Conservation (phyloP, 2,329 filamentous ascomycete genomes). For the Cordyceps fumosorosea region DNA sequence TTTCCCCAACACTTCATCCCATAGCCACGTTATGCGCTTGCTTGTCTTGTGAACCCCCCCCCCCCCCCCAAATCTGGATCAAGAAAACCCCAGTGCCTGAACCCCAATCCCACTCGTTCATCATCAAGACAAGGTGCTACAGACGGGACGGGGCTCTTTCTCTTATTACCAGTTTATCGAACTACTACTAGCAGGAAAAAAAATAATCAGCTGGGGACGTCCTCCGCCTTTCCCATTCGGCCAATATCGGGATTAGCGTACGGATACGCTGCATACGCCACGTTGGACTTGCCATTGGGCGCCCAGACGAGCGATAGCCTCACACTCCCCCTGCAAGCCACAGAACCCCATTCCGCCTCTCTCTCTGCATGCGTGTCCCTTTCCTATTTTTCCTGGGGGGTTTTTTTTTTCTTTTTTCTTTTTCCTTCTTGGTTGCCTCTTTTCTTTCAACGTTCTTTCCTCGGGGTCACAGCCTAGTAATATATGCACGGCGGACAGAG, state of each 20-base stretch:
- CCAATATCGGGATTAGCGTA: slow-evolving; percentile 8
- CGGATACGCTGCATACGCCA: background rate
- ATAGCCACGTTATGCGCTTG: too few species aligned
- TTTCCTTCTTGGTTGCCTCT: background rate
- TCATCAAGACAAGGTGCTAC: background rate
- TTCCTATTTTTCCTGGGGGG: too few species aligned
- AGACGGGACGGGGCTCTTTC: background rate
- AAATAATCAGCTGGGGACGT: background rate
- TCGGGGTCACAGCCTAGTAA: too few species aligned
- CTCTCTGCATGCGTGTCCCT: background rate
- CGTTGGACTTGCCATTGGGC: background rate
- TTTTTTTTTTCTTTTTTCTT: background rate
- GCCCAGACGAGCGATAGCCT: slow-evolving; percentile 3
- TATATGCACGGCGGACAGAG: background rate
- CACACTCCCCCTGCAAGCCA: background rate
- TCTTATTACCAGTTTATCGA: background rate
- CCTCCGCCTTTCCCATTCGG: background rate
- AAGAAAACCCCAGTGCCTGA: too few species aligned
- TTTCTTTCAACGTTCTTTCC: background rate
- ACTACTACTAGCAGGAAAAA: background rate
- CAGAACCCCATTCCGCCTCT: background rate
- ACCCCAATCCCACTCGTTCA: too few species aligned
- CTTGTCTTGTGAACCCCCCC: too few species aligned
- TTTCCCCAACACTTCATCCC: too few species aligned
- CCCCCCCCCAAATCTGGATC: too few species aligned